Percentiles rank a stretch among this genome's conserved stretches.
These are phyloP conservation scores for Dothistroma septosporum DNA, from an alignment of 2,329 filamentous ascomycete species.

Conservation along the genomic window DNA sequence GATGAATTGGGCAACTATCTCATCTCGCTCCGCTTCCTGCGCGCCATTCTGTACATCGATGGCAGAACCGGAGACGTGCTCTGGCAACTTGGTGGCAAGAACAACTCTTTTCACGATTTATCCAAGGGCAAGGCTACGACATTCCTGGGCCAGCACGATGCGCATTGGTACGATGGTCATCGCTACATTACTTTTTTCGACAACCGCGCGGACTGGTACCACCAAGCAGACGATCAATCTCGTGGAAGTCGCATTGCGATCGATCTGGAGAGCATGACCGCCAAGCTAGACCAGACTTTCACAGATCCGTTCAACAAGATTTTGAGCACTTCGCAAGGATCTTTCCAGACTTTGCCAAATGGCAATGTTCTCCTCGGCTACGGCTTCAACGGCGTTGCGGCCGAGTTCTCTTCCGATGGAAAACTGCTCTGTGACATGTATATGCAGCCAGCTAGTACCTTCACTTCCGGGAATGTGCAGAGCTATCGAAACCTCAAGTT, in stretches of 20 bases:
- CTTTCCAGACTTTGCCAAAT: conserved; percentile 51
- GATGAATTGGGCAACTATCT: conserved; percentile 50
- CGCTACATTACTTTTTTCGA: conserved; percentile 19
- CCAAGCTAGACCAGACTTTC: conserved; percentile 27
- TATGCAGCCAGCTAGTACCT: conserved; percentile 44
- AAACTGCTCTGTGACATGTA: conserved; percentile 51
- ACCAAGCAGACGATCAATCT: conserved; percentile 17
- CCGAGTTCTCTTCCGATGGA: conserved; percentile 44
- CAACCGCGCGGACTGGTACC: conserved; percentile 34
- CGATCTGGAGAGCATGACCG: conserved; percentile 30
- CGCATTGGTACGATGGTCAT: conserved; percentile 41
- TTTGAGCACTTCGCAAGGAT: conserved; percentile 48
- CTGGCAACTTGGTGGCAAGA: conserved; percentile 47
- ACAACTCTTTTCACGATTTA: conserved; percentile 30
- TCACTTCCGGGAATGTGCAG: conserved; percentile 36
- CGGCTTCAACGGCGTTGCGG: conserved; percentile 42
- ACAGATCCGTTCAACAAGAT: conserved; percentile 32
- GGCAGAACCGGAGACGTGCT: conserved; percentile 46
- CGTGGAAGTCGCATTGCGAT: conserved; percentile 22
- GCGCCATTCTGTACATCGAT: conserved; percentile 48
- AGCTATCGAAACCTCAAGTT: conserved; percentile 53
- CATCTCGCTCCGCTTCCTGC: conserved; percentile 50
- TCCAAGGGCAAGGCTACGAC: conserved; percentile 25
- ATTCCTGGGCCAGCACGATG: conserved; percentile 52
- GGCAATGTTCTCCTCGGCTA: conserved; percentile 55